Percentiles rank a stretch among this genome's conserved stretches.
Conservation (phyloP, 2,329 filamentous ascomycete genomes). For the Alternaria consortialis region DNA sequence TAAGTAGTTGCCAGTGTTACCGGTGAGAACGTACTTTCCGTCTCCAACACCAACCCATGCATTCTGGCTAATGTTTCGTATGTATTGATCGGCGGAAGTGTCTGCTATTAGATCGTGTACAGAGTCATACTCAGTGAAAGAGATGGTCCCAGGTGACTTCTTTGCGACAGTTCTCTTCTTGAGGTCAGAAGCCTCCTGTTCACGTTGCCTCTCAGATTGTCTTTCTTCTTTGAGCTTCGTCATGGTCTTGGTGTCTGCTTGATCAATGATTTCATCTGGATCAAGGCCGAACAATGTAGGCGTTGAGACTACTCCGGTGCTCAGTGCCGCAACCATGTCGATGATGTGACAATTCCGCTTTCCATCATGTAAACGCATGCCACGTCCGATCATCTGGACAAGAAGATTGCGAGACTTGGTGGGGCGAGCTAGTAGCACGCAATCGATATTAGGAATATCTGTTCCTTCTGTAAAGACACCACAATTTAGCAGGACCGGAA, state of each 20-base stretch:
- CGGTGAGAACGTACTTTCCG: slow-evolving; percentile 75
- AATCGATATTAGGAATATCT: slow-evolving; percentile 97
- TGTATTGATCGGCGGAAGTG: slow-evolving; percentile 78
- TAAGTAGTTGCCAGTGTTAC: slow-evolving; percentile 67
- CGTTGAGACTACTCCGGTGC: slow-evolving; percentile 85
- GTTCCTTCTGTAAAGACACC: slow-evolving; percentile 97
- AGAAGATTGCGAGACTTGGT: slow-evolving; percentile 93
- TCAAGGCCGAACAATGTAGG: slow-evolving; percentile 94
- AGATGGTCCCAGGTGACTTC: slow-evolving; percentile 62
- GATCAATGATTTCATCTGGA: slow-evolving; percentile 76
- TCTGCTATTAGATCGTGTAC: slow-evolving; percentile 92
- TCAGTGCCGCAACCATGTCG: slow-evolving; percentile 89
- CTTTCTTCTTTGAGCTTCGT: slow-evolving; percentile 62
- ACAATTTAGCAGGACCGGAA: slow-evolving; percentile 90
- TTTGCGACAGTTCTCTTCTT: slow-evolving; percentile 24
- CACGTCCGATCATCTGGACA: slow-evolving; percentile 96
- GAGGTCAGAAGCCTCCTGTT: slow-evolving; percentile 76
- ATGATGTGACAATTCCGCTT: slow-evolving; percentile 94
- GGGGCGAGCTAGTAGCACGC: slow-evolving; percentile 84
- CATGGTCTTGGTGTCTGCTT: slow-evolving; percentile 71
- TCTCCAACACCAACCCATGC: slow-evolving; percentile 84
- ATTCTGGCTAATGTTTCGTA: slow-evolving; percentile 76
- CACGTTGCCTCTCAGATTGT: slow-evolving; percentile 54
- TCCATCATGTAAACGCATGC: slow-evolving; percentile 80
- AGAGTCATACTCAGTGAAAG: slow-evolving; percentile 89